Conservation (phyloP, 352 stramenopile genomes). For the Phytophthora palmivora region DNA sequence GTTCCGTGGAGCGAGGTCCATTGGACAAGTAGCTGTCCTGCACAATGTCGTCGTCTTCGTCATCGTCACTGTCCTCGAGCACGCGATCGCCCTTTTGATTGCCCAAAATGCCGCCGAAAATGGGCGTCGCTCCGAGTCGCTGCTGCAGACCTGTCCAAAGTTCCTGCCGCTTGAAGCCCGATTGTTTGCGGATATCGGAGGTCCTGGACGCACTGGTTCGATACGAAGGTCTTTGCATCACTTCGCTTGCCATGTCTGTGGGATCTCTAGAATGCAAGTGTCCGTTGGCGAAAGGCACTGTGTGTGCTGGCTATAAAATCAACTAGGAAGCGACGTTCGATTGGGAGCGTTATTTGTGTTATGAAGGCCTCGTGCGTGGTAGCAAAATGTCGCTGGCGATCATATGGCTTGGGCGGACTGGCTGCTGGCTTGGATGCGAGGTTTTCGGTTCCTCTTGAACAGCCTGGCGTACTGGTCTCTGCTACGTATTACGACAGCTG, state of each 20-base stretch:
- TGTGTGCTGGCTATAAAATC: conserved; percentile 26
- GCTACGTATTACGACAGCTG: conserved; percentile 17
- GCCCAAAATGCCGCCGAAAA: conserved; percentile 22
- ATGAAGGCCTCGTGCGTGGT: conserved; percentile 16
- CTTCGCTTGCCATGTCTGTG: conserved; percentile 30
- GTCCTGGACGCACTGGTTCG: conserved; percentile 4
- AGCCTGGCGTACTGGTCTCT: conserved; percentile 17
- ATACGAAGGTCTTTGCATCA: conserved; percentile 25
- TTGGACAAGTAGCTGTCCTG: conserved; percentile 34
- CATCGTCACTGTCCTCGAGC: conserved; percentile 21
- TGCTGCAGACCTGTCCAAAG: conserved; percentile 38
- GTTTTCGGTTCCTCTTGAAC: conserved; percentile 17
- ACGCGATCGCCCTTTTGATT: conserved; percentile 29
- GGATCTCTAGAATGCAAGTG: background rate
- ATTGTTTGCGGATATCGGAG: conserved; percentile 25
- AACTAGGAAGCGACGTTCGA: conserved; percentile 14
- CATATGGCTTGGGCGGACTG: conserved; percentile 9
- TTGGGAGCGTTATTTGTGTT: conserved; percentile 21
- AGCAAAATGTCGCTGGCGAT: conserved; percentile 22
- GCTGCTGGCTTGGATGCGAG: conserved; percentile 15
- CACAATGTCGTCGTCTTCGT: conserved; percentile 30
- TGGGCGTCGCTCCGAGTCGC: conserved; percentile 25
- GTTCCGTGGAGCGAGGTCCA: conserved; percentile 18
- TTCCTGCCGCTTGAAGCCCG: conserved; percentile 32
- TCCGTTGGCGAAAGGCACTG: conserved; percentile 13